These are phyloP conservation scores for Metarhizium sp. DNA, from an alignment of 2,329 filamentous ascomycete species.

Conservation along the genomic window DNA sequence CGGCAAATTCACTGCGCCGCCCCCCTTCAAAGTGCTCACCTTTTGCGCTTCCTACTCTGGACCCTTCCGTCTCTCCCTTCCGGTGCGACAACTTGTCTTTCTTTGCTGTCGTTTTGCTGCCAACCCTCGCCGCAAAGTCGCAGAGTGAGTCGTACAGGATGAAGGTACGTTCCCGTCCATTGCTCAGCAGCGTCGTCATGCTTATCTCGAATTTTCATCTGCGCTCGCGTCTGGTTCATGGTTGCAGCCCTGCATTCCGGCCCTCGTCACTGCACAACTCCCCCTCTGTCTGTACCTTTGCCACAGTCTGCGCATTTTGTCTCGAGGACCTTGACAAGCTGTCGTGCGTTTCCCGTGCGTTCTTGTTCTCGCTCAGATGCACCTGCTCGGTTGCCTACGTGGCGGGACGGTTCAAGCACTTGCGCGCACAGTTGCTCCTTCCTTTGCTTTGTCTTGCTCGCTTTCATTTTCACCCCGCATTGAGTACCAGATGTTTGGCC, in stretches of 20 bases:
- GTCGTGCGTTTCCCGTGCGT: background rate
- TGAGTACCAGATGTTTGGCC: background rate
- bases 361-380: background rate
- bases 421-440: constrained; percentile 6
- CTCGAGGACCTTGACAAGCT: background rate
- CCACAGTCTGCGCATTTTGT: background rate
- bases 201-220: background rate
- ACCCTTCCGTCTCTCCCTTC: background rate
- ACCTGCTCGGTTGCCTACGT: background rate
- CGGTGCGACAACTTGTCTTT: background rate
- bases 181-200: background rate
- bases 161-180: constrained; percentile 17
- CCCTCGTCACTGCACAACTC: constrained; percentile 1
- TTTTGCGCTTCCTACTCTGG: background rate
- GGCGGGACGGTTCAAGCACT: background rate
- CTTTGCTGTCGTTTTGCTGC: background rate
- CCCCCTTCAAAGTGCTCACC: background rate
- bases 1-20: background rate
- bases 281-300: background rate
- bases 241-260: constrained; percentile 1
- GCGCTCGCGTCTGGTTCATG: background rate
- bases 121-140: background rate
- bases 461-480: constrained; percentile 2
- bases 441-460: constrained; percentile 7
- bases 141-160: constrained; percentile 22